Evolutionary conservation across 2,329 filamentous ascomycete genomes (phyloP), one percentile per base, ranked within the genome.

Genomic region (Cladosporium sp.): DNA sequence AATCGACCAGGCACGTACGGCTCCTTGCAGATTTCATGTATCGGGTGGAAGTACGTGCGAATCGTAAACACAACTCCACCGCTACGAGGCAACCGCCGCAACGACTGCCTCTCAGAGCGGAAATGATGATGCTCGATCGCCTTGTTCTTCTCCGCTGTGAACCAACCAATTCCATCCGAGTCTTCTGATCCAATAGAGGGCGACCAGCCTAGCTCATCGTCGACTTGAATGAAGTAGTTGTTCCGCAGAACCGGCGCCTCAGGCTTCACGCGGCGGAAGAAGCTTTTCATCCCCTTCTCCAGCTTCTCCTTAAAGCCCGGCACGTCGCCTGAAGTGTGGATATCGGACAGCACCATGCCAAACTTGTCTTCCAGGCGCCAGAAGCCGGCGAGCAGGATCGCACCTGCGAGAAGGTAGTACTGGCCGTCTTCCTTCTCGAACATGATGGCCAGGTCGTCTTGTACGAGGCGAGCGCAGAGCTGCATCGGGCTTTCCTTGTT

Each of bases 141-240:
- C 49, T 79, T 81, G 62, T 89, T 78, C 71, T 88, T 88, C 68
- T 87, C 80, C 1, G 87, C 87, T 3, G 85, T 87, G 63, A 78
- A 81, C 89, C 89, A 95, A 40, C 83, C 84, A 2, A 84, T 79
- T 0, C 74, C 74, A 0, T 73, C 70, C 10, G 34, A 19, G 65
- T 95, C 87, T 68, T 95, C 89, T 13, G 71, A 61, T 0, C 89
- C 89, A 59, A 95, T 91, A 61, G 82, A 87, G 62, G 76, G 72
- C 54, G 84, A 87, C 89, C 89, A 95, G 0, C 85, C 75, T 1
- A 95, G 74, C 4, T 78, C 70, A 53, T 90, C 87, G 63, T 95
- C 89, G 1, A 93, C 87, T 70, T 95, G 89, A 57, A 95, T 79
- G 72, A 95, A 95, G 70, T 93, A 95, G 66, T 93, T 92, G 66